These are phyloP conservation scores for Tricholoma hemisulphureum DNA, from an alignment of 768 basidiomycete genomes.

Conservation along the genomic window DNA sequence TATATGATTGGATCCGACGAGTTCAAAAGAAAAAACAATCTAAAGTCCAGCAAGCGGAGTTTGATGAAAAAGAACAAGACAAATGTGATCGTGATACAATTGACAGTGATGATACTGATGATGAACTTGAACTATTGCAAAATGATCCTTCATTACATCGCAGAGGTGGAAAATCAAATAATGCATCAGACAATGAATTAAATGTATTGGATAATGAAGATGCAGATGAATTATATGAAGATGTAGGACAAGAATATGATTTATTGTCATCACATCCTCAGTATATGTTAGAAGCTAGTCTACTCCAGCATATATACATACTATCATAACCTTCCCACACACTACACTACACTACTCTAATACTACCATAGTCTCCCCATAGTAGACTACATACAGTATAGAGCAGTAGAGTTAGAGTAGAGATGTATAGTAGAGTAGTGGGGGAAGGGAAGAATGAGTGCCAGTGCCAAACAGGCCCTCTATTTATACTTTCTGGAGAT, in stretches of 20 bases:
- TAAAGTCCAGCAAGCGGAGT: constrained; percentile 1
- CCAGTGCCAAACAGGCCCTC: no score
- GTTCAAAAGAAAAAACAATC: constrained; percentile 8
- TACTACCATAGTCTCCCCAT: no score
- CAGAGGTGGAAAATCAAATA: background rate
- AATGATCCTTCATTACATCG: background rate
- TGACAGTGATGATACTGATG: background rate
- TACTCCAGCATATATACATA: no score
- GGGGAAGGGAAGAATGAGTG: no score
- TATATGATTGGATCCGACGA: constrained; percentile 29
- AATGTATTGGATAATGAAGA: constrained; percentile 1
- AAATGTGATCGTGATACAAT: background rate
- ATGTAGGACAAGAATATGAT: constrained; percentile 4
- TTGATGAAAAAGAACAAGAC: background rate
- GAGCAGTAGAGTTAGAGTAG: no score
- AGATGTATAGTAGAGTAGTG: no score
- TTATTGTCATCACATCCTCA: constrained; percentile 20
- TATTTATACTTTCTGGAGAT: no score
- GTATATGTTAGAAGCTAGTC: no score
- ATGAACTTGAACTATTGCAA: constrained; percentile 1
- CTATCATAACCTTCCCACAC: no score
- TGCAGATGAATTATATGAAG: constrained; percentile 6
- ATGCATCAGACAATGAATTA: background rate
- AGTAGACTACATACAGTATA: no score
- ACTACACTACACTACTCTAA: no score